Evolutionary conservation across 495 filamentous ascomycete genomes (phyloP).

Genomic region (Penicillium lividum): DNA sequence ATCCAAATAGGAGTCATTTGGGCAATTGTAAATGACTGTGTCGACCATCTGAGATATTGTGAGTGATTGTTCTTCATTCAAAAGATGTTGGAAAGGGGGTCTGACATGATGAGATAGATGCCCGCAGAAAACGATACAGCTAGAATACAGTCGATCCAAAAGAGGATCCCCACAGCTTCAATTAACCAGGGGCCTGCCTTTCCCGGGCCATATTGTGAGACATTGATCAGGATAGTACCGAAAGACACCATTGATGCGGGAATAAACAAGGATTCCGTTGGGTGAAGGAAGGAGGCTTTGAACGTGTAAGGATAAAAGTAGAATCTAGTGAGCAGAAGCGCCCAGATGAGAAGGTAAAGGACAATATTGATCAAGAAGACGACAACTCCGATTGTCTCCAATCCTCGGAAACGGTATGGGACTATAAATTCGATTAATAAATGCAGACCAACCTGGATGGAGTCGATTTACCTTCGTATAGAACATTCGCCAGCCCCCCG

Average conservation of each 20-base stretch:
- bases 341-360: constrained; percentile 69
- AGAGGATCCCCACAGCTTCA: constrained; percentile 60
- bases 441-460: neutral
- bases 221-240: constrained; percentile 77
- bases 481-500: constrained; percentile 77
- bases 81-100: neutral
- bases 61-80: constrained; percentile 14
- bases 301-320: constrained; percentile 71
- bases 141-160: constrained; percentile 71
- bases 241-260: constrained; percentile 70
- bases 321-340: constrained; percentile 69
- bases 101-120: constrained; percentile 71
- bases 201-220: constrained; percentile 73
- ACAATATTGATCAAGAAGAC: constrained; percentile 77
- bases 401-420: constrained; percentile 66
- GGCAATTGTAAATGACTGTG: constrained; percentile 75
- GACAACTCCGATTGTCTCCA: constrained; percentile 69
- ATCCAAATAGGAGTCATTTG: constrained; percentile 94
- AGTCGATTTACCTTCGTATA: constrained; percentile 58
- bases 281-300: constrained; percentile 69
- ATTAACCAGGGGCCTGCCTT: constrained; percentile 69
- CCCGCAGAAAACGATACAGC: constrained; percentile 64
- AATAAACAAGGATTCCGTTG: constrained; percentile 78
- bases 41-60: constrained; percentile 58
- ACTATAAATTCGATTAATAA: constrained; percentile 41